phyloP scores from a whole-genome alignment of 2,329 filamentous ascomycete species.

The Elsinoe necatrix region DNA sequence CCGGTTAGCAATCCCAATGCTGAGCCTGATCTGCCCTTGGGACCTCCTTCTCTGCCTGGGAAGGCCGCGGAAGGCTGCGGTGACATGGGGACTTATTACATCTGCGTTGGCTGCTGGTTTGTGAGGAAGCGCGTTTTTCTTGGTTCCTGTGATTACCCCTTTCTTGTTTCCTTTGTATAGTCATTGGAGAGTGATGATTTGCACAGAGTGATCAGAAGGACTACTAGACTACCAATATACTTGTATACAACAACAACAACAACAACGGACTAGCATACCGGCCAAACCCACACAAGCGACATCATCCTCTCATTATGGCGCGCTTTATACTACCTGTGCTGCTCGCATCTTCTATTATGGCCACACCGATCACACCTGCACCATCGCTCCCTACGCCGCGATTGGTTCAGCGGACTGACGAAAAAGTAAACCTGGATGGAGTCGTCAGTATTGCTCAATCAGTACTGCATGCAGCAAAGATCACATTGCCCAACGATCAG shows the following conservation, averaged over 20 bases:
- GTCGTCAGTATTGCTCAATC: background rate
- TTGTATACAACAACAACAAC: too few species aligned
- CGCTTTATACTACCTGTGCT: background rate
- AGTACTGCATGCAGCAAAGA: background rate
- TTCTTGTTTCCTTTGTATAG: background rate
- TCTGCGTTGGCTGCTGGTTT: background rate
- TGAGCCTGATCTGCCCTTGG: background rate
- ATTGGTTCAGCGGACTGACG: background rate
- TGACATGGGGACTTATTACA: background rate
- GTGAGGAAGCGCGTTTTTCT: background rate
- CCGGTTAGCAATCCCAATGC: background rate
- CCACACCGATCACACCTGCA: background rate
- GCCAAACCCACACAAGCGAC: too few species aligned
- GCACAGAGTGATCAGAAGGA: too few species aligned
- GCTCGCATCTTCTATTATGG: background rate
- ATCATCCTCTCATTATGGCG: background rate
- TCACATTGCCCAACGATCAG: background rate
- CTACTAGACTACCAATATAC: too few species aligned
- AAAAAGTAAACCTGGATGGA: background rate
- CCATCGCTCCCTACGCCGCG: background rate
- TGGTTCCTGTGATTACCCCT: too few species aligned
- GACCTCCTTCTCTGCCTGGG: background rate
- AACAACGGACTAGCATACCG: too few species aligned
- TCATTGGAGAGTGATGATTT: background rate
- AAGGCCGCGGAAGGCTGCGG: background rate